Percentiles rank a stretch among this genome's conserved stretches.
phyloP scores from a whole-genome alignment of 495 filamentous ascomycete species.

The Sordaria brevicollis region DNA sequence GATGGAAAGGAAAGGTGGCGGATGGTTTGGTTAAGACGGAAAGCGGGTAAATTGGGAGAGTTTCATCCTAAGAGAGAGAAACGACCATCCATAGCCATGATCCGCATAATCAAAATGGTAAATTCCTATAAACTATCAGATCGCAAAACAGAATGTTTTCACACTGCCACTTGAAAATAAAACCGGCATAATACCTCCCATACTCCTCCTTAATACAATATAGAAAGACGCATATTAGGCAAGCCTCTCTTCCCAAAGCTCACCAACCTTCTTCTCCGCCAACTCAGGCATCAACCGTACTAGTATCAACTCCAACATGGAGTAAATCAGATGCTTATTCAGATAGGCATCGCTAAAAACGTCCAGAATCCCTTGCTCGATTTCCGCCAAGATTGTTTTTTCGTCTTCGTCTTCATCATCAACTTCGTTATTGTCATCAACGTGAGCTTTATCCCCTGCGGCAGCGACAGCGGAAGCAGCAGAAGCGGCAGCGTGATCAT shows the following conservation, averaged over 20 bases:
- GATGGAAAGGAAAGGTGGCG: constrained; percentile 2
- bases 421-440: not conserved
- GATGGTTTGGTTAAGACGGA: not conserved
- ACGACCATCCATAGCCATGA: not conserved
- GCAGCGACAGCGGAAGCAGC: not conserved
- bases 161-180: no score
- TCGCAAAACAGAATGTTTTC: no score
- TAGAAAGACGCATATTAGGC: constrained; percentile 35
- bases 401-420: constrained; percentile 23
- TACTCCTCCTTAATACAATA: no score
- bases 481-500: not conserved
- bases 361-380: constrained; percentile 52
- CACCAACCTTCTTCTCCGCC: constrained; percentile 56
- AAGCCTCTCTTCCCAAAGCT: constrained; percentile 64
- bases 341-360: constrained; percentile 71
- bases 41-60: constrained; percentile 1
- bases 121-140: not conserved
- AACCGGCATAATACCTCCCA: no score
- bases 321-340: constrained; percentile 82
- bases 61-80: constrained; percentile 6
- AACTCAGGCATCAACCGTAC: constrained; percentile 77
- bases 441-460: not conserved
- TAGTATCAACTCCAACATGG: constrained; percentile 65
- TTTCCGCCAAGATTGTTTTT: constrained; percentile 29
- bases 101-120: not conserved